Evolutionary conservation across 805 yeast genomes (phyloP), one percentile per base, ranked within the genome.

Genomic region (Hanseniaspora osmophila): DNA sequence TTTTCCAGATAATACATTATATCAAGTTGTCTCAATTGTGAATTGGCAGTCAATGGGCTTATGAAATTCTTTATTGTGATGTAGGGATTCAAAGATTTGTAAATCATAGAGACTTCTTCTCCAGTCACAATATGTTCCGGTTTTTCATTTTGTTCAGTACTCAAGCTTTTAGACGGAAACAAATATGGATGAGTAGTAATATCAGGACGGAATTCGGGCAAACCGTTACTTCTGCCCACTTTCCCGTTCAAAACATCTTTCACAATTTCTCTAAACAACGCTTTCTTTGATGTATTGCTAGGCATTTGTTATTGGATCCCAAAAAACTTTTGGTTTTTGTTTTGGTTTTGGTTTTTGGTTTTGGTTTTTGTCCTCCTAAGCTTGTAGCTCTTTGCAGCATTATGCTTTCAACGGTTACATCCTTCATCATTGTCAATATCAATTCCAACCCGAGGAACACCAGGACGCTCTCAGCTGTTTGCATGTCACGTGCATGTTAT

Each of bases 51-150:
- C 16, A 35, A 35, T 2, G 54, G 39, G 6, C 48, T 37, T 1
- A 44, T 30, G 30, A 59, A 59, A 40, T 58, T 59, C 2, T 44
- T 37, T 12, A 49, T 49, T 3, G 47, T 49, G 30, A 58, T 40
- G 1, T 53, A 49, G 3, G 58, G 55, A 44, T 58, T 55, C 40
- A 57, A 56, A 30, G 58, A 53, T 42, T 48, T 52, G 30, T 48
- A 49, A 32, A 48, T 48, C 44, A 52, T 33, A 18, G 49, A 48
- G 6, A 47, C 19, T 35, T 35, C 38, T n/a, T 35, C 38, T 12
- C 42, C 40, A 33, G 47, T 40, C 15, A 30, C 35, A 29, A 19
- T 17, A 12, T 42, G 27, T 6, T 32, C 30, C 39, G 27, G 32
- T 27, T 33, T 40, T 17, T 35, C 15, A 6, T 13, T 13, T n/a